A percentile compares a stretch with the other conserved stretches of the same genome.
These are phyloP conservation scores for Paracorniculantispora psalliotae DNA, from an alignment of 2,329 filamentous ascomycete species.

Conservation along the genomic window DNA sequence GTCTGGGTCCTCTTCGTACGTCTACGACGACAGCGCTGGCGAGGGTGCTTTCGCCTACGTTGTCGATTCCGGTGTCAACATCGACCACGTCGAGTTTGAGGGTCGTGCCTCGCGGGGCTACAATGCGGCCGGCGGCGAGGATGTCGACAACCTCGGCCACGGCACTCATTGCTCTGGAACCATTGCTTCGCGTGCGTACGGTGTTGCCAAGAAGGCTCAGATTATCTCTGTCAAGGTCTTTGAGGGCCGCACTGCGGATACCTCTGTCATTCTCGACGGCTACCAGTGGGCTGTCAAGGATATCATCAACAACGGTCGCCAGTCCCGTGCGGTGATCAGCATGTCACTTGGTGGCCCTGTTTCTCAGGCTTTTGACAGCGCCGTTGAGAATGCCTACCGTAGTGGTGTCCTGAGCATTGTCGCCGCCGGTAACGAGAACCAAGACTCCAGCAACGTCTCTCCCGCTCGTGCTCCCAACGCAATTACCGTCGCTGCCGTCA, in stretches of 20 bases:
- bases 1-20: constrained; percentile 23
- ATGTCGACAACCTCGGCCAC: constrained; percentile 49
- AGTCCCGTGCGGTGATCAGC: constrained; percentile 38
- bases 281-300: constrained; percentile 14
- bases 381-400: constrained; percentile 41
- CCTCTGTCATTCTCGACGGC: constrained; percentile 41
- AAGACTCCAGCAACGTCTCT: constrained; percentile 34
- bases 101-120: constrained; percentile 41
- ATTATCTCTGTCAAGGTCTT: constrained; percentile 59
- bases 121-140: constrained; percentile 43
- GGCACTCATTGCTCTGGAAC: constrained; percentile 61
- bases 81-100: constrained; percentile 51
- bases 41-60: constrained; percentile 57
- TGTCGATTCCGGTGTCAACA: constrained; percentile 60
- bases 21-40: constrained; percentile 45
- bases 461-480: constrained; percentile 44
- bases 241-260: constrained; percentile 41
- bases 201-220: constrained; percentile 54
- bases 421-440: constrained; percentile 48
- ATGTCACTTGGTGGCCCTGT: constrained; percentile 49
- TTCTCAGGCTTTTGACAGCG: constrained; percentile 44
- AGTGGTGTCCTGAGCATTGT: constrained; percentile 48
- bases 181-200: constrained; percentile 55
- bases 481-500: constrained; percentile 49
- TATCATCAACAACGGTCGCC: constrained; percentile 19